A percentile compares a stretch with the other conserved stretches of the same genome.
phyloP scores from a whole-genome alignment of 2,329 filamentous ascomycete genomes.

The Aspergillus japonicus region DNA sequence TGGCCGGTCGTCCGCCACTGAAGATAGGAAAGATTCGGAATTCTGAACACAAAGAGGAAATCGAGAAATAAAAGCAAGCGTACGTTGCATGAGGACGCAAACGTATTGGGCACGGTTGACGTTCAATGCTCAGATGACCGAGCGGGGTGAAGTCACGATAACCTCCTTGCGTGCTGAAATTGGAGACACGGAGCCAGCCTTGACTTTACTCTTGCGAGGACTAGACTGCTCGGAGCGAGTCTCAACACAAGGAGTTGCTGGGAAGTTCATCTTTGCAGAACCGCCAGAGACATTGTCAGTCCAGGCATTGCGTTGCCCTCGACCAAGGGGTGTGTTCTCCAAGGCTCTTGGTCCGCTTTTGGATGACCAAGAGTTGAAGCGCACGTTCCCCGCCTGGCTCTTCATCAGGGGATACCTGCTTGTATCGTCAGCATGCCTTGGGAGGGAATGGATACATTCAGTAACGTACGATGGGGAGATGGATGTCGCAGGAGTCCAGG shows the following conservation, averaged over 20 bases:
- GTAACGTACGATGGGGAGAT: slow-evolving; percentile 49
- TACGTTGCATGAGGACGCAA: background rate
- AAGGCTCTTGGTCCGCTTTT: slow-evolving; percentile 37
- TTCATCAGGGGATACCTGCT: slow-evolving; percentile 41
- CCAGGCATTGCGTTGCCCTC: slow-evolving; percentile 32
- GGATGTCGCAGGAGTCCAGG: slow-evolving; percentile 50
- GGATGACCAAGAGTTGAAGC: slow-evolving; percentile 40
- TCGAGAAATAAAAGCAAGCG: background rate
- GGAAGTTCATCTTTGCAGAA: slow-evolving; percentile 38
- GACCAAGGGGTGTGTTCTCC: slow-evolving; percentile 41
- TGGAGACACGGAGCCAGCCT: slow-evolving; percentile 39
- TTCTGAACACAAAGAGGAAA: background rate
- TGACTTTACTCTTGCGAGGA: slow-evolving; percentile 42
- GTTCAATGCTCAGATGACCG: slow-evolving; percentile 25
- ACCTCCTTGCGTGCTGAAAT: slow-evolving; percentile 42
- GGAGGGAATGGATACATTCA: background rate
- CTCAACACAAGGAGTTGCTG: slow-evolving; percentile 30
- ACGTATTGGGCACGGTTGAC: background rate
- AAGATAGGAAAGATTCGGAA: background rate
- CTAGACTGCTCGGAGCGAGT: slow-evolving; percentile 39
- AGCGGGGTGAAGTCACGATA: slow-evolving; percentile 35
- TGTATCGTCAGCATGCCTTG: slow-evolving; percentile 27
- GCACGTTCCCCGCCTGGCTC: slow-evolving; percentile 35
- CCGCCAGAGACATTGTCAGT: slow-evolving; percentile 34
- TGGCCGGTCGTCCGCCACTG: background rate